Conservation (phyloP, 495 filamentous ascomycete species). For the Bacidia gigantensis region DNA sequence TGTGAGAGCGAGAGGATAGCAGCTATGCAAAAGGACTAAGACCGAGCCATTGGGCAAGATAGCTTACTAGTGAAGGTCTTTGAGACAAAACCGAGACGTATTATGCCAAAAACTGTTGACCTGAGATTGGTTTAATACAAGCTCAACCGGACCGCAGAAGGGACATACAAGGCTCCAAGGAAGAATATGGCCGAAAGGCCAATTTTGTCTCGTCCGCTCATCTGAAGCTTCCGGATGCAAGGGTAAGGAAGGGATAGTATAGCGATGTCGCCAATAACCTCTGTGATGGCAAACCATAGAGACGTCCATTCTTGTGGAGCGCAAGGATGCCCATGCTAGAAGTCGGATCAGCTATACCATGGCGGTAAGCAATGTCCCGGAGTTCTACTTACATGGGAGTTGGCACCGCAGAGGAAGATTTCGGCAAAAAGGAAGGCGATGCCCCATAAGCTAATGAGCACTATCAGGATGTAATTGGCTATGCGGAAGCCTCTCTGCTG, state of each 20-base stretch:
- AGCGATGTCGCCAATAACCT: conserved; percentile 4
- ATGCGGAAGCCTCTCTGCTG: conserved; percentile 2
- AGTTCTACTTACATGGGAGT: too few relatives aligned
- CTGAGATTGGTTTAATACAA: neutral
- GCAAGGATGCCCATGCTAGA: neutral
- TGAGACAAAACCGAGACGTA: neutral
- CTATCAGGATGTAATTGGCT: conserved; percentile 2
- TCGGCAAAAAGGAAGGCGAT: neutral
- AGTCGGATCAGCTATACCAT: neutral
- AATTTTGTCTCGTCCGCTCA: conserved; percentile 1
- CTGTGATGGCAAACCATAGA: conserved; percentile 6
- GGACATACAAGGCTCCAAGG: conserved; percentile 1
- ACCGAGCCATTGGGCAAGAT: too few relatives aligned
- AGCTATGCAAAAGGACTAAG: too few relatives aligned
- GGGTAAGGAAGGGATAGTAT: conserved; percentile 5
- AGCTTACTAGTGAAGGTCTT: neutral
- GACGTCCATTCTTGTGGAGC: conserved; percentile 1
- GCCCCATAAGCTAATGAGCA: conserved; percentile 2
- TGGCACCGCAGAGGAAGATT: neutral
- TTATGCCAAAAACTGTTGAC: neutral
- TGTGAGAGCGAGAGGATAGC: too few relatives aligned
- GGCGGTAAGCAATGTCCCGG: too few relatives aligned
- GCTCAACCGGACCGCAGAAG: neutral
- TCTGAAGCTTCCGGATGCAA: conserved; percentile 7
- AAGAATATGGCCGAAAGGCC: conserved; percentile 1